Evolutionary conservation across 2,329 filamentous ascomycete genomes (phyloP), one percentile per base, ranked within the genome.

Genomic region (Berkeleyomyces rouxiae): DNA sequence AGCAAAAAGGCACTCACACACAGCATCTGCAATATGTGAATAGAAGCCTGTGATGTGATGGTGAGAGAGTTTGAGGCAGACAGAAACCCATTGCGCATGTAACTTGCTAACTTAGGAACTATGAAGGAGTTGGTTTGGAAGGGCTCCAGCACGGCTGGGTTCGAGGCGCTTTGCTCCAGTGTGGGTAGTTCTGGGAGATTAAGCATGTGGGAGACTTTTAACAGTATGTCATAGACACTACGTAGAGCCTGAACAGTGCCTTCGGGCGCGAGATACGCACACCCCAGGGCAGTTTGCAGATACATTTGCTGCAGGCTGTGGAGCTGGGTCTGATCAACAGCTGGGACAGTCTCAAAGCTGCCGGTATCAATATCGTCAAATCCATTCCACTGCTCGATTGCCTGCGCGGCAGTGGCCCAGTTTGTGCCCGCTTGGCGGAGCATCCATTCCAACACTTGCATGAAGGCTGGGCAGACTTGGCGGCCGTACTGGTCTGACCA

Each of bases 311-410:
- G 79, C 3, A 90, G 74, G 66, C 82, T 78, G 42, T 77, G 74
- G 67, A 83, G 80, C 55, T 82, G 77, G 2, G 81, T 76, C 58
- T 87, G 83, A 58, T 80, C 78, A 58, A 89, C 70, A 73, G 82
- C 82, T 58, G 77, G 71, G 2, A 75, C 75, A 33, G 16, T 31
- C 6, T 79, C 78, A 67, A 79, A 81, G 10, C 79, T 81, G 3
- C 84, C 85, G 3, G 89, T 70, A 67, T 90, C 85, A 57, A 86
- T 78, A 68, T 91, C 87, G 5, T 76, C 75, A 0, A 87, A 86
- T 0, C 87, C 88, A 67, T 85, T 82, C 87, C 87, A 92, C 66
- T 87, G 80, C 65, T 84, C 79, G 42, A 90, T 75, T 6, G 80
- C 83, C 58, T 78, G 77, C 40, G 84, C 76, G n/a, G 82, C 80